Evolutionary conservation across 331 rosid genomes (phyloP).

Genomic region (Rosa hybrid): DNA sequence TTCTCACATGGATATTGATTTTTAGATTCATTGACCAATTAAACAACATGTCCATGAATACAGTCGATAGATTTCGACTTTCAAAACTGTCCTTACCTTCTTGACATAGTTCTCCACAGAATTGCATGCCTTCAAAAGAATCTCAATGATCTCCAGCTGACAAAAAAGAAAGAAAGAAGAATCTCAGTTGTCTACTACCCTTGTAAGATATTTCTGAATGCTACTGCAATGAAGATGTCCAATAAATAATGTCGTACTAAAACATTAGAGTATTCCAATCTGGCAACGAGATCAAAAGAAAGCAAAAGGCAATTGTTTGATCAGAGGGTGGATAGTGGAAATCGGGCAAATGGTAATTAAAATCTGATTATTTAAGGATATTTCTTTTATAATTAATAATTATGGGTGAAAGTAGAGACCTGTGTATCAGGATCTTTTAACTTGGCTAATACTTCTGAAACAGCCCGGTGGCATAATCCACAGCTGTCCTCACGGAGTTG

Average conservation of each 20-base stretch:
- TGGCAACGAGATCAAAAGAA: neutral
- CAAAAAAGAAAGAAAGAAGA: constrained; percentile 15
- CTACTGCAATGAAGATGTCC: neutral
- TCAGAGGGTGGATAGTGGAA: neutral
- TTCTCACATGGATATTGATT: neutral
- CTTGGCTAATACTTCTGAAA: constrained; percentile 59
- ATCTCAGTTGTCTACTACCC: constrained; percentile 20
- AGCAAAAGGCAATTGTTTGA: neutral
- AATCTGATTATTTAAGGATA: neutral
- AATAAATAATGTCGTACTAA: neutral
- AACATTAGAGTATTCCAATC: neutral
- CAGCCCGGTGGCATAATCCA: constrained; percentile 59
- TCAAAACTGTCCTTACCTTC: constrained; percentile 46
- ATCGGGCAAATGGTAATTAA: neutral
- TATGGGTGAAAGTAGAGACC: constrained; percentile 45
- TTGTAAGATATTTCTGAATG: neutral
- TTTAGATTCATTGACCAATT: neutral
- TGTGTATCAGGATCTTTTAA: constrained; percentile 76
- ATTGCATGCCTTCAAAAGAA: constrained; percentile 69
- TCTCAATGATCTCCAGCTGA: constrained; percentile 70
- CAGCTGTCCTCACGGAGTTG: constrained; percentile 65
- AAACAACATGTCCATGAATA: neutral
- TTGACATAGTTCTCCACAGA: constrained; percentile 48
- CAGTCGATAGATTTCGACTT: neutral
- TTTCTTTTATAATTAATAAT: constrained; percentile 9